These are phyloP conservation scores for Clitopilus passeckerianus DNA, from an alignment of 768 basidiomycete species.

Conservation along the genomic window DNA sequence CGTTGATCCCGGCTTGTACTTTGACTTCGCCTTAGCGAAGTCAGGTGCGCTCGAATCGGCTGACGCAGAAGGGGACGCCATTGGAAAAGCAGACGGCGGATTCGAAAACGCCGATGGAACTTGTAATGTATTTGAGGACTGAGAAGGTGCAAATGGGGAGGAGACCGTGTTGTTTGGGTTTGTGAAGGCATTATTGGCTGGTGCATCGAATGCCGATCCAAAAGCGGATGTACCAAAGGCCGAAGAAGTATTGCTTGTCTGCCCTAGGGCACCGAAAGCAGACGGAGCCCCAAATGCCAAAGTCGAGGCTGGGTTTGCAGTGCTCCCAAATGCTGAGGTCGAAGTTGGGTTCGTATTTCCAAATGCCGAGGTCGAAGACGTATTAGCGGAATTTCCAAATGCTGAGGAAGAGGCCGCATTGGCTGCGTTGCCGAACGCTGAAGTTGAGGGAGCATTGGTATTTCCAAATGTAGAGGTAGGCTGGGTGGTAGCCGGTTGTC, in stretches of 20 bases:
- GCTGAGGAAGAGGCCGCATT: slow-evolving; percentile 14
- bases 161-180: neutral
- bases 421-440: slow-evolving; percentile 19
- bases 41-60: slow-evolving; percentile 17
- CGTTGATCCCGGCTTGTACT: slow-evolving; percentile 41
- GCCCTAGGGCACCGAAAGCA: neutral
- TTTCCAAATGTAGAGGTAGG: neutral
- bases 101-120: slow-evolving; percentile 6
- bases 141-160: neutral
- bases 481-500: slow-evolving; percentile 8
- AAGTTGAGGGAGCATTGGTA: slow-evolving; percentile 1
- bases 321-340: slow-evolving; percentile 13
- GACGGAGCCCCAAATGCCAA: slow-evolving; percentile 17
- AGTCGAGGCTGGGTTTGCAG: slow-evolving; percentile 4
- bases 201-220: neutral
- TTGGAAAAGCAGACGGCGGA: slow-evolving; percentile 17
- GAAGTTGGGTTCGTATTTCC: neutral
- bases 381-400: slow-evolving; percentile 15
- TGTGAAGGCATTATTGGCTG: neutral
- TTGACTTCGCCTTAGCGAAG: slow-evolving; percentile 19
- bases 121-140: neutral
- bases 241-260: slow-evolving; percentile 6
- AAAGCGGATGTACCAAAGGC: slow-evolving; percentile 16
- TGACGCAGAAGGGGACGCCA: slow-evolving; percentile 8
- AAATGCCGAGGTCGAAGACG: slow-evolving; percentile 1